phyloP scores from a whole-genome alignment of 2,329 filamentous ascomycete species.

The Bipolaris gigantea region DNA sequence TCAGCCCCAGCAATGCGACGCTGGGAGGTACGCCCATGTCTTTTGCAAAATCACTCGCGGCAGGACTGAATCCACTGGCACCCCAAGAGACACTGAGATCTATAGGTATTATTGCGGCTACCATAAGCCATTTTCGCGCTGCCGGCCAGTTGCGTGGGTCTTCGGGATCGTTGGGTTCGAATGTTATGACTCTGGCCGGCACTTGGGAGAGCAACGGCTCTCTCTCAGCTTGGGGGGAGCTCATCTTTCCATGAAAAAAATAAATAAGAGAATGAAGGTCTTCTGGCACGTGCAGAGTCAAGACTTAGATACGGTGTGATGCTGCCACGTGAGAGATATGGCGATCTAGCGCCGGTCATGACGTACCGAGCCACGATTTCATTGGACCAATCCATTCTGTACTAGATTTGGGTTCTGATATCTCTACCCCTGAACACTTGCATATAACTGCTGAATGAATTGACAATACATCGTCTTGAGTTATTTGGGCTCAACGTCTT shows the following conservation, averaged over 20 bases:
- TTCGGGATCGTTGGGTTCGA: conserved; percentile 25
- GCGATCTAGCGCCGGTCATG: neutral
- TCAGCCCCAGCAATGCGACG: conserved; percentile 50
- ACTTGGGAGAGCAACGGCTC: conserved; percentile 14
- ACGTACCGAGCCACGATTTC: neutral
- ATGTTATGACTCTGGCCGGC: conserved; percentile 17
- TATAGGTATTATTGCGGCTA: conserved; percentile 41
- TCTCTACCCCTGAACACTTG: neutral
- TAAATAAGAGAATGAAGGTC: neutral
- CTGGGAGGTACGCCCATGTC: conserved; percentile 48
- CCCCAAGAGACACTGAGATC: conserved; percentile 48
- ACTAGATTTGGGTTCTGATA: no score
- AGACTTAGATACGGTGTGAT: neutral
- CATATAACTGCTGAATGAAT: neutral
- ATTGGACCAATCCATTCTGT: neutral
- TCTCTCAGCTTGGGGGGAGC: neutral
- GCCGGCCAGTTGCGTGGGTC: conserved; percentile 43
- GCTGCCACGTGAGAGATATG: neutral
- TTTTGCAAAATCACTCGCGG: conserved; percentile 45
- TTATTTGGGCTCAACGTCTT: no score
- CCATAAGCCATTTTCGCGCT: conserved; percentile 42
- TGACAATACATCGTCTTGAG: neutral
- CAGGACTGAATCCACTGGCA: conserved; percentile 54
- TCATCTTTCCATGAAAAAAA: conserved; percentile 1
- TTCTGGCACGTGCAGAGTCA: neutral